Conservation (phyloP, 208 protist genomes). For the Entamoeba moshkovskii region DNA sequence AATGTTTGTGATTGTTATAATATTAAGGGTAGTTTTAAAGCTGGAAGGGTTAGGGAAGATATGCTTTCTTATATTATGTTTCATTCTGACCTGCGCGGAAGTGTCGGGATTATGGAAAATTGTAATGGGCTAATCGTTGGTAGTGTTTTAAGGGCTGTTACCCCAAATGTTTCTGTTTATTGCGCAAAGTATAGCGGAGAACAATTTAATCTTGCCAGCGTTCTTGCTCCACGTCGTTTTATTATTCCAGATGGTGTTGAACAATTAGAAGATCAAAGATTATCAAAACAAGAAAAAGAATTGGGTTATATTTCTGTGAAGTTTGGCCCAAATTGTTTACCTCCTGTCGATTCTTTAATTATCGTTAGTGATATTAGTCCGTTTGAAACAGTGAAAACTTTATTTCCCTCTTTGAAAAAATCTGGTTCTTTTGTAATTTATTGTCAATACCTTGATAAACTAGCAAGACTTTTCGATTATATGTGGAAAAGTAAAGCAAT, state of each 20-base stretch:
- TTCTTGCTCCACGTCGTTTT: neutral
- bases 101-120: neutral
- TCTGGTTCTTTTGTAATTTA: neutral
- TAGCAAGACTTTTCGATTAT: neutral
- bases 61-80: neutral
- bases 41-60: neutral
- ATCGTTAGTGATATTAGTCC: neutral
- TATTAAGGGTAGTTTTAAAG: neutral
- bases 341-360: neutral
- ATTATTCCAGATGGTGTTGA: neutral
- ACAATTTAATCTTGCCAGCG: neutral
- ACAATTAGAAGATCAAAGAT: neutral
- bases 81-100: neutral
- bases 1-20: neutral
- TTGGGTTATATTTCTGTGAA: neutral
- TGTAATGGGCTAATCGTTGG: neutral
- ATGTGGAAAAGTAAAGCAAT: neutral
- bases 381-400: neutral
- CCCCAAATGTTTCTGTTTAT: neutral
- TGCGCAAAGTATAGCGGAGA: neutral
- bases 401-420: neutral
- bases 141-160: neutral
- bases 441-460: neutral
- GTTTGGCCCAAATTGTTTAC: neutral
- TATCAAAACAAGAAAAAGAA: neutral